Evolutionary conservation across 2,329 filamentous ascomycete species (phyloP).

Genomic region (Phialocephala sp.): DNA sequence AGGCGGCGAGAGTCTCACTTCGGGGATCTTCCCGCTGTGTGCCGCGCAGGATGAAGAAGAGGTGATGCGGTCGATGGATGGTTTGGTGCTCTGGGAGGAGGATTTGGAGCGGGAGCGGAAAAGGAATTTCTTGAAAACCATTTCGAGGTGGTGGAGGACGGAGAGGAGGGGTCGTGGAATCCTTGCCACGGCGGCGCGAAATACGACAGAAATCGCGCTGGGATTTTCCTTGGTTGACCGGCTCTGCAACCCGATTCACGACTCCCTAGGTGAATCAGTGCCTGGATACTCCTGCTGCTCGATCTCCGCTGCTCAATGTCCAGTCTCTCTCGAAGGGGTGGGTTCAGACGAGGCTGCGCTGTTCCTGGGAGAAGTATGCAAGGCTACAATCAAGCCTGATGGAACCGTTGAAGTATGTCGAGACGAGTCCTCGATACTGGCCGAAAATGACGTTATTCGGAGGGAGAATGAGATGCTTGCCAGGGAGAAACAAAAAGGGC

Average conservation of each 20-base stretch:
- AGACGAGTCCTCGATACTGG: background rate
- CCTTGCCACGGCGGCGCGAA: no score
- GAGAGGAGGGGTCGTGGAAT: no score
- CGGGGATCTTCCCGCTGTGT: slow-evolving; percentile 20
- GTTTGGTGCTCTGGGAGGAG: slow-evolving; percentile 31
- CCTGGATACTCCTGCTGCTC: no score
- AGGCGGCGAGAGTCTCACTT: slow-evolving; percentile 17
- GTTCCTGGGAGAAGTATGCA: slow-evolving; percentile 1
- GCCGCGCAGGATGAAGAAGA: slow-evolving; percentile 15
- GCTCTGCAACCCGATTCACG: no score
- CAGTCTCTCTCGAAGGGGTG: no score
- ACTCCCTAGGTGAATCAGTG: no score
- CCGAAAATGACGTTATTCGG: slow-evolving; percentile 24
- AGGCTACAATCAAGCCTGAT: slow-evolving; percentile 17
- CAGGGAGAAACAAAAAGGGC: background rate
- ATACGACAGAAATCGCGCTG: no score
- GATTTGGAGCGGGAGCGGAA: slow-evolving; percentile 31
- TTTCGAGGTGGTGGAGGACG: slow-evolving; percentile 15
- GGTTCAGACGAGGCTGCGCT: no score
- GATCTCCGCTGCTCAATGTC: no score
- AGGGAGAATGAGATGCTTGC: slow-evolving; percentile 15
- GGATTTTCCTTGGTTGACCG: no score
- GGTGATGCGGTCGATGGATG: slow-evolving; percentile 21
- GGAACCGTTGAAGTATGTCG: background rate
- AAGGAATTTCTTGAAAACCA: slow-evolving; percentile 33